Conservation (phyloP, 225 moss, liverwort and hornwort species). For the Straminergon stramineum region DNA sequence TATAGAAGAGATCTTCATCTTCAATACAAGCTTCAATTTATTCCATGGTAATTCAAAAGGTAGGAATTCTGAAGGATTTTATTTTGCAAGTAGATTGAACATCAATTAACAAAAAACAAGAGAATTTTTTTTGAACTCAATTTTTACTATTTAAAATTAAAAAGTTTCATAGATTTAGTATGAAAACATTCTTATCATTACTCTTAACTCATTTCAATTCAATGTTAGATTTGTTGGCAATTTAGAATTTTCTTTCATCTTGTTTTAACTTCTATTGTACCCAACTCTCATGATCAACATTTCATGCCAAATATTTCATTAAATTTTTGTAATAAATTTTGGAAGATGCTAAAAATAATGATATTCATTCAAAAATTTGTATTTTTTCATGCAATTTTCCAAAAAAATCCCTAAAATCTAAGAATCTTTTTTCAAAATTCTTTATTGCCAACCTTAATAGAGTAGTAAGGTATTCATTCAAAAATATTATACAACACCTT, state of each 20-base stretch:
- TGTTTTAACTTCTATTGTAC: accelerated
- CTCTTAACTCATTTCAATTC: not conserved
- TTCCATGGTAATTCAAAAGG: not conserved
- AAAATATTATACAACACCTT: not conserved
- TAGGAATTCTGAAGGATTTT: not conserved
- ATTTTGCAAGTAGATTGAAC: not conserved
- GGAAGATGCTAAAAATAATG: accelerated
- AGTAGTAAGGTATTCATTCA: not conserved
- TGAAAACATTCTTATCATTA: not conserved
- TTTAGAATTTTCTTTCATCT: not conserved
- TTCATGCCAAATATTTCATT: not conserved
- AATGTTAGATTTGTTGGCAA: not conserved
- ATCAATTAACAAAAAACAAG: not conserved
- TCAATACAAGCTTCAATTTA: not conserved
- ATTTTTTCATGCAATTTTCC: accelerated
- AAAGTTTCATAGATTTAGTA: not conserved
- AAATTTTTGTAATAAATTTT: not conserved
- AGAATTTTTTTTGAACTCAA: not conserved
- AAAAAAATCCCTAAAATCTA: not conserved
- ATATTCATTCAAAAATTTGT: not conserved
- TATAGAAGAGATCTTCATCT: not conserved
- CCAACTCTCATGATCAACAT: accelerated
- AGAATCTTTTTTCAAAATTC: not conserved
- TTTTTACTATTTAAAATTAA: not conserved
- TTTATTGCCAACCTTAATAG: accelerated